These are phyloP conservation scores for Erythrophleum ivorense DNA, from an alignment of 331 rosid species.

Conservation along the genomic window DNA sequence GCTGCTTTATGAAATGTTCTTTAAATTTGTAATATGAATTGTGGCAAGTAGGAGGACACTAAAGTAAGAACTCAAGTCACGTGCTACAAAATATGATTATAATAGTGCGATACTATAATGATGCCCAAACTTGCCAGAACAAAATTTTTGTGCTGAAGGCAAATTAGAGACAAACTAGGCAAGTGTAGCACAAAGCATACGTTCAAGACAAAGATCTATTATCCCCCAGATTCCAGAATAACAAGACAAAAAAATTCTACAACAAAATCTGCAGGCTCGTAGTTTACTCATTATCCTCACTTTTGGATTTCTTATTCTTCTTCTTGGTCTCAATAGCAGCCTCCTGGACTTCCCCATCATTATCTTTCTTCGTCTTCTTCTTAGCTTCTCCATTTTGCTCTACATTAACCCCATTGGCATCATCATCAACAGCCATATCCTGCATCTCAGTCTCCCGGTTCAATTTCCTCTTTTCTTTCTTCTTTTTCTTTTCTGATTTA, in stretches of 20 bases:
- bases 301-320: constrained; percentile 63
- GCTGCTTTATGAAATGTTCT: background rate
- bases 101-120: background rate
- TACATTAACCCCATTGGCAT: constrained; percentile 42
- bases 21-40: background rate
- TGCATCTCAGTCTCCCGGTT: constrained; percentile 46
- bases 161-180: constrained; percentile 5
- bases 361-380: constrained; percentile 65
- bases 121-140: background rate
- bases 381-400: constrained; percentile 54
- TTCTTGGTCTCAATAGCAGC: constrained; percentile 60
- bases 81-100: background rate
- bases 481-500: constrained; percentile 83
- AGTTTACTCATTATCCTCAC: constrained; percentile 53
- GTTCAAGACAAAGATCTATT: constrained; percentile 21
- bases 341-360: constrained; percentile 44
- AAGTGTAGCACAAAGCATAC: constrained; percentile 1
- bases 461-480: constrained; percentile 88
- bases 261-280: background rate
- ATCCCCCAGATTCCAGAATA: constrained; percentile 16
- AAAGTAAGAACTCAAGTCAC: background rate
- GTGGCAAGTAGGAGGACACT: background rate
- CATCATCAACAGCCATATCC: constrained; percentile 42
- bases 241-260: constrained; percentile 4
- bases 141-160: constrained; percentile 20